These are phyloP conservation scores for Skeletonema menzelii DNA, from an alignment of 108 stramenopile genomes.

Conservation along the genomic window DNA sequence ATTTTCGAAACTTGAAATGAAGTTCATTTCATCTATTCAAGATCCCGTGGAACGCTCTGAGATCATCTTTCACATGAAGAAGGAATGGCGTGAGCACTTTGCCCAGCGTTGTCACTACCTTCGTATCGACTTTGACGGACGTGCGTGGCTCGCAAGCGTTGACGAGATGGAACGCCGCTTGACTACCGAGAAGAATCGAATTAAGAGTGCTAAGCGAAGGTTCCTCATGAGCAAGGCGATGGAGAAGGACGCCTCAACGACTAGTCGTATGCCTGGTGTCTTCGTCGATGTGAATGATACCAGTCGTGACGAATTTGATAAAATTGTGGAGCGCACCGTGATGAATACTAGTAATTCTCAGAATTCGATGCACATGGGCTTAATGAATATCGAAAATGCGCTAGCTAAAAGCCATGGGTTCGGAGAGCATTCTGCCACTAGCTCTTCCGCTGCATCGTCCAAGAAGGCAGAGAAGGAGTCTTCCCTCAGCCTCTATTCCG, in stretches of 20 bases:
- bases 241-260: slow-evolving; percentile 46
- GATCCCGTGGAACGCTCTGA: slow-evolving; percentile 67
- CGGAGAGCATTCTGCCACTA: neutral
- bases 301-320: neutral
- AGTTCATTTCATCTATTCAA: slow-evolving; percentile 61
- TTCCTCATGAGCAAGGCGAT: slow-evolving; percentile 80
- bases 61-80: slow-evolving; percentile 80
- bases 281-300: slow-evolving; percentile 28
- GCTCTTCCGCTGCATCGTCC: neutral
- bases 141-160: slow-evolving; percentile 67
- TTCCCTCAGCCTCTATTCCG: neutral
- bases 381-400: neutral
- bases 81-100: slow-evolving; percentile 82
- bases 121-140: slow-evolving; percentile 65
- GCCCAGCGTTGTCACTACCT: slow-evolving; percentile 54
- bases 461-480: slow-evolving; percentile 3
- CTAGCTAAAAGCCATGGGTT: neutral
- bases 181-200: slow-evolving; percentile 60
- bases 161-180: slow-evolving; percentile 75
- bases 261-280: slow-evolving; percentile 46
- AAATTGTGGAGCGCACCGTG: neutral
- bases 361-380: slow-evolving; percentile 1
- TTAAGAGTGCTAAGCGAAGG: slow-evolving; percentile 67
- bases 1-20: slow-evolving; percentile 63
- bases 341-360: neutral